Conservation (phyloP, 495 filamentous ascomycete genomes). For the Aspergillus affinis region DNA sequence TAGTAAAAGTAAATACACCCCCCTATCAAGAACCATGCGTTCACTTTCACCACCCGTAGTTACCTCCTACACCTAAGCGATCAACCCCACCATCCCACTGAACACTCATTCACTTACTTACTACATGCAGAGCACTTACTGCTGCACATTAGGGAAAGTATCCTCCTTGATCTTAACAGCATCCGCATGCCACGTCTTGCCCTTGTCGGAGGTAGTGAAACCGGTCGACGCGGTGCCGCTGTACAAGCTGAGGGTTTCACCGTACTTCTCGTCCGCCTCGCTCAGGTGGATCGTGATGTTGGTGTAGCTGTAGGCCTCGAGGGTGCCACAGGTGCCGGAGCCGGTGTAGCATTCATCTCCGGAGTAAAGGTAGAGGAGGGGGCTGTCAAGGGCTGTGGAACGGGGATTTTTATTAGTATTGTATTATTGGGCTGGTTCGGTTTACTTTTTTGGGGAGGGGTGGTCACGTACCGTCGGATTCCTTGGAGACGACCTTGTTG, state of each 20-base stretch:
- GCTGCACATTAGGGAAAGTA: too few species aligned
- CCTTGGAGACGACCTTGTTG: conserved; percentile 19
- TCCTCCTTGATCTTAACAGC: conserved; percentile 11
- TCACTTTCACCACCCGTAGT: too few species aligned
- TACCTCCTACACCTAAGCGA: too few species aligned
- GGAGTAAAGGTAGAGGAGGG: conserved; percentile 20
- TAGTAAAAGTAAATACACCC: too few species aligned
- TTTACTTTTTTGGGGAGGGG: too few species aligned
- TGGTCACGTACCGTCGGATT: conserved; percentile 18
- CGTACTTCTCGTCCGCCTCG: conserved; percentile 15
- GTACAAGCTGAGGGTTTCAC: conserved; percentile 12
- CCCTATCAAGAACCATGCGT: too few species aligned
- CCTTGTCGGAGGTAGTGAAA: conserved; percentile 14
- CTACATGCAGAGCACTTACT: too few species aligned
- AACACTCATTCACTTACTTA: too few species aligned
- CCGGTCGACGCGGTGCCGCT: conserved; percentile 8
- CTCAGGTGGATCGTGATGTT: conserved; percentile 21
- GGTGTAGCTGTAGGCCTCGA: conserved; percentile 13
- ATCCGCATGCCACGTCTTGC: conserved; percentile 18
- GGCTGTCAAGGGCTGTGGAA: conserved; percentile 11
- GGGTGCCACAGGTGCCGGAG: conserved; percentile 19
- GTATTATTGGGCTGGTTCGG: too few species aligned
- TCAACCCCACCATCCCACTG: too few species aligned
- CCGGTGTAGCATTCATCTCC: conserved; percentile 25
- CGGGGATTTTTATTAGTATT: too few species aligned